These are phyloP conservation scores for Aspergillus avenaceus DNA, from an alignment of 495 filamentous ascomycete species.

Conservation along the genomic window DNA sequence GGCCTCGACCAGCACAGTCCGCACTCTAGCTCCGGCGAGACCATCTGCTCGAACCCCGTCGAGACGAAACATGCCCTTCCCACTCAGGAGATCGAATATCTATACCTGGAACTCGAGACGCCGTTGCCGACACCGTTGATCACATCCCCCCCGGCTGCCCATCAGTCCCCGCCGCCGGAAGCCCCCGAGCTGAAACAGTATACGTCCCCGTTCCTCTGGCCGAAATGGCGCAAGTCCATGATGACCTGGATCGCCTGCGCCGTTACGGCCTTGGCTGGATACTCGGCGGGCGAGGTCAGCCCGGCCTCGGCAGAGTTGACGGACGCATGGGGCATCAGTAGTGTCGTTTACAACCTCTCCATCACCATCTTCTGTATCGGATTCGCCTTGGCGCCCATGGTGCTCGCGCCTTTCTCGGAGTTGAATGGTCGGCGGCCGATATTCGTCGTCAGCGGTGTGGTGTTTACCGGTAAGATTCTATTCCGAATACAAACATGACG, in stretches of 20 bases:
- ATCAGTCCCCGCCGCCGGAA: constrained; percentile 42
- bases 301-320: constrained; percentile 61
- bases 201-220: constrained; percentile 72
- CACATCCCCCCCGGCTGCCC: constrained; percentile 23
- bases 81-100: constrained; percentile 51
- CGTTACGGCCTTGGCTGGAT: constrained; percentile 75
- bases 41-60: background rate
- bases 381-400: constrained; percentile 84
- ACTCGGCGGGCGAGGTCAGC: constrained; percentile 77
- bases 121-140: constrained; percentile 55
- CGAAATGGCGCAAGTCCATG: constrained; percentile 59
- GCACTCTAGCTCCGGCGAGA: constrained; percentile 1
- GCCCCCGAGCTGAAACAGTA: constrained; percentile 64
- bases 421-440: constrained; percentile 80
- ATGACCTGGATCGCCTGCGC: constrained; percentile 71
- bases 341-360: constrained; percentile 64
- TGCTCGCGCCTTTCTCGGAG: constrained; percentile 86
- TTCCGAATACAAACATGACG: too few relatives aligned
- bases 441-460: constrained; percentile 66
- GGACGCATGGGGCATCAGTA: constrained; percentile 56
- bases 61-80: background rate
- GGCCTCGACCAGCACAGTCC: background rate
- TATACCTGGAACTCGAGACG: constrained; percentile 73
- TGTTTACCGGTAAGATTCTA: constrained; percentile 65
- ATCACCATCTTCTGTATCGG: constrained; percentile 81